These are phyloP conservation scores for Babjeviella inositovora DNA, from an alignment of 805 yeast species.

Conservation along the genomic window DNA sequence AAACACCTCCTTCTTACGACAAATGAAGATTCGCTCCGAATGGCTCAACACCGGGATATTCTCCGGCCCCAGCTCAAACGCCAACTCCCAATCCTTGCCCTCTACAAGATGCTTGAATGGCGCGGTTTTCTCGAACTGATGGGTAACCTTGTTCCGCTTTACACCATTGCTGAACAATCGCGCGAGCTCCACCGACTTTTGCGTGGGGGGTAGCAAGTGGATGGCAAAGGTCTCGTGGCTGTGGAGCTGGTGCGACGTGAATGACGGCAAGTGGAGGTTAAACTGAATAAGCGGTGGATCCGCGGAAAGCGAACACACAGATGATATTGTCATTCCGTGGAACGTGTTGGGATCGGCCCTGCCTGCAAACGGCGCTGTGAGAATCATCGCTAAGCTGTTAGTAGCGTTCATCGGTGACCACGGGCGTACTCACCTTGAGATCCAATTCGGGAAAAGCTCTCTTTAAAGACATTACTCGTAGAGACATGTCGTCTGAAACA, in stretches of 20 bases:
- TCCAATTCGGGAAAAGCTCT: too few species aligned
- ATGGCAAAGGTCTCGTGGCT: slow-evolving; percentile 45
- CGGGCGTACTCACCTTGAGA: too few species aligned
- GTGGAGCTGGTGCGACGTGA: slow-evolving; percentile 57
- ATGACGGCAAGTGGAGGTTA: slow-evolving; percentile 75
- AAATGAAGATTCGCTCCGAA: slow-evolving; percentile 46
- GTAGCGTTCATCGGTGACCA: too few species aligned
- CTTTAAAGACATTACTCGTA: too few species aligned
- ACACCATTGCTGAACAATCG: slow-evolving; percentile 46
- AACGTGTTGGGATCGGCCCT: too few species aligned
- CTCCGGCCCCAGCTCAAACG: slow-evolving; percentile 3
- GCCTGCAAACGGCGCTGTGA: too few species aligned
- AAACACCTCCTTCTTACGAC: slow-evolving; percentile 35
- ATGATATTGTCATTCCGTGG: slow-evolving; percentile 76
- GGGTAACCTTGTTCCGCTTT: slow-evolving; percentile 10
- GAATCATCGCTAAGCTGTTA: too few species aligned
- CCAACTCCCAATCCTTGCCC: slow-evolving; percentile 13
- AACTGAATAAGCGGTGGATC: slow-evolving; percentile 76
- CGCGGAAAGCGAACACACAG: slow-evolving; percentile 70
- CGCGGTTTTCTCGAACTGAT: slow-evolving; percentile 10
- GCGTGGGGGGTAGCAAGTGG: slow-evolving; percentile 55
- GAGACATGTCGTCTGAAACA: too few species aligned
- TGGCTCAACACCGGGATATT: slow-evolving; percentile 39
- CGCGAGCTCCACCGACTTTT: slow-evolving; percentile 39
- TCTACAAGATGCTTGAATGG: slow-evolving; percentile 33